Evolutionary conservation across 345 rosid genomes (phyloP), one percentile per base, ranked within the genome.

Genomic region (Ricinus communis): DNA sequence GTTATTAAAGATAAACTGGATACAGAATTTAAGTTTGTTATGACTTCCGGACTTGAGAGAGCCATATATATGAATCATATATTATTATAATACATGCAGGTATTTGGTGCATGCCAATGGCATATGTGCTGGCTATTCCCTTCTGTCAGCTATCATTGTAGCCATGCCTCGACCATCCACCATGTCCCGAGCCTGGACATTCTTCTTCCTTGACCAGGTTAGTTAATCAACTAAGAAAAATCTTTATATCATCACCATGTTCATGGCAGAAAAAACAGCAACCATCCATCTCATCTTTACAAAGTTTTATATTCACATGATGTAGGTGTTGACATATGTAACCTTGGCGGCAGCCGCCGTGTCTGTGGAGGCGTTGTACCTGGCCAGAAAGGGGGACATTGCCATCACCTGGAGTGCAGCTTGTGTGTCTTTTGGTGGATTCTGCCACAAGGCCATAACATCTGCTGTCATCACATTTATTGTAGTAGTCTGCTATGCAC

Each of bases 21-120:
- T n/a, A n/a, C n/a, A n/a, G n/a, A n/a, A n/a, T n/a, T n/a, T n/a
- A n/a, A n/a, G n/a, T n/a, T n/a, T n/a, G n/a, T n/a, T n/a, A n/a
- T n/a, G n/a, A n/a, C n/a, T n/a, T n/a, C n/a, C n/a, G n/a, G n/a
- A n/a, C n/a, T n/a, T n/a, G n/a, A n/a, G n/a, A n/a, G n/a, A n/a
- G n/a, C n/a, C n/a, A n/a, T n/a, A n/a, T n/a, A n/a, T n/a, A n/a
- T n/a, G 38, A 6, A 33, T 33, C 38, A 33, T 33, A 33, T 33
- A 33, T n/a, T 33, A 33, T 33, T 33, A 33, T 33, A 33, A 33
- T 33, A 2, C 38, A 58, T 80, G 53, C 67, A 93, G 97, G 86
- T 95, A 87, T 74, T 69, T 91, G 89, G 97, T 95, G 82, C 92
- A 95, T 73, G 97, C 90, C 12, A 95, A 95, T 82, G 97, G 99